Evolutionary conservation across 129 eudicot genomes (phyloP).

Genomic region (Dittrichia graveolens): DNA sequence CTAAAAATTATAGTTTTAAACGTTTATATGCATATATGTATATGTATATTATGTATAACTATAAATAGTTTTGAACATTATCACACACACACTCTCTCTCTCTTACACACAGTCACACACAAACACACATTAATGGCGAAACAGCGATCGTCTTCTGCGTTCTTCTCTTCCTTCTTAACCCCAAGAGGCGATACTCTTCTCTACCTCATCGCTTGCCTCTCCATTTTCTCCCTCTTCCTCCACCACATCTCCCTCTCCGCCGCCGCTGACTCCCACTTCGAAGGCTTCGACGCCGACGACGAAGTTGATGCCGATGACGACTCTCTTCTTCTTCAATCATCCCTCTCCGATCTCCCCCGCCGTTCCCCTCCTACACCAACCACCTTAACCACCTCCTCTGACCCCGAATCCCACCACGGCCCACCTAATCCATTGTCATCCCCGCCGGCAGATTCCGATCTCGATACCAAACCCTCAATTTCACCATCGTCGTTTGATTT

Average conservation of each 20-base stretch:
- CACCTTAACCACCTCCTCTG: constrained; percentile 47
- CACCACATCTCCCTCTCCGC: constrained; percentile 53
- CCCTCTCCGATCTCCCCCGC: constrained; percentile 48
- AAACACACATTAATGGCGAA: constrained; percentile 25
- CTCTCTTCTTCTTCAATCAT: constrained; percentile 19
- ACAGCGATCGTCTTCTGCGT: constrained; percentile 26
- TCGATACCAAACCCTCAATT: constrained; percentile 34
- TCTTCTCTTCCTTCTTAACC: constrained; percentile 43
- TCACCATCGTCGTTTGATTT: constrained; percentile 54
- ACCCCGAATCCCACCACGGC: constrained; percentile 33
- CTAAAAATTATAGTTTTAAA: too few relatives aligned
- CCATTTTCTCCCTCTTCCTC: constrained; percentile 57
- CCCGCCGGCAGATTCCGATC: constrained; percentile 45
- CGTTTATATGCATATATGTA: too few relatives aligned
- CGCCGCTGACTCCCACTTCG: constrained; percentile 64
- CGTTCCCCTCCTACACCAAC: constrained; percentile 59
- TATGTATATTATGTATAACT: too few relatives aligned
- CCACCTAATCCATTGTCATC: constrained; percentile 23
- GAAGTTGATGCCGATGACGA: constrained; percentile 43
- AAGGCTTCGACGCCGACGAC: constrained; percentile 92
- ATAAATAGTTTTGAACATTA: too few relatives aligned
- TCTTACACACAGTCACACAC: not conserved
- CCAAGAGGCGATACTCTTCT: constrained; percentile 49
- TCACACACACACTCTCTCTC: not conserved
- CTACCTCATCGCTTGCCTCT: constrained; percentile 52